phyloP scores from a whole-genome alignment of 352 stramenopile species.

The Phytopythium cucurbitacearum region DNA sequence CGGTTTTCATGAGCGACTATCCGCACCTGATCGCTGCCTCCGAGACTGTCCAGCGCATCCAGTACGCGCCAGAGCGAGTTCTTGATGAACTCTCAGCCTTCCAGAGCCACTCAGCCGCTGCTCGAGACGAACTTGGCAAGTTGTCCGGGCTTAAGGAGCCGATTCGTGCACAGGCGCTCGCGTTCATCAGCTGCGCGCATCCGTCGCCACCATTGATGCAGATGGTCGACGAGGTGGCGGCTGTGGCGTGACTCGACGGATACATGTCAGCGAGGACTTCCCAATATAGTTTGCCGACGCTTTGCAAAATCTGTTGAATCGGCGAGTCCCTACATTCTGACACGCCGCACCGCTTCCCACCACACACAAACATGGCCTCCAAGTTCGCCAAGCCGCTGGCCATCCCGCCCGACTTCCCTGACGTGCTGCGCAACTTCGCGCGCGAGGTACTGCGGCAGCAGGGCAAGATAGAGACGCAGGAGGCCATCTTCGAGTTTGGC shows the following conservation, averaged over 20 bases:
- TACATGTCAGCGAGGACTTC: no score
- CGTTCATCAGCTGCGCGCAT: constrained; percentile 7
- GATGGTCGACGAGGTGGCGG: no score
- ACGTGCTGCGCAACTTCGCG: constrained; percentile 69
- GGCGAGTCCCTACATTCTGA: no score
- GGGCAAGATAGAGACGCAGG: constrained; percentile 72
- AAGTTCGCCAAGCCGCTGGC: constrained; percentile 83
- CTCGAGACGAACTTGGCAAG: constrained; percentile 7
- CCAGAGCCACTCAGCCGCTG: constrained; percentile 4
- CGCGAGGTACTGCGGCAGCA: constrained; percentile 82
- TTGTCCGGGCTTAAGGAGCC: constrained; percentile 9
- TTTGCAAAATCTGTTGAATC: no score
- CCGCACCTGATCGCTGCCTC: constrained; percentile 15
- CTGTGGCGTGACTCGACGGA: no score
- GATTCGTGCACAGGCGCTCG: constrained; percentile 13
- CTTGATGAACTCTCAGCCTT: constrained; percentile 11
- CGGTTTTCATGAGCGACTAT: constrained; percentile 25
- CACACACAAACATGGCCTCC: constrained; percentile 54
- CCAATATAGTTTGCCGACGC: no score
- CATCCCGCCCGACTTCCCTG: constrained; percentile 65
- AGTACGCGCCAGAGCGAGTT: constrained; percentile 15
- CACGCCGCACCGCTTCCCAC: background rate
- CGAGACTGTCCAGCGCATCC: constrained; percentile 14
- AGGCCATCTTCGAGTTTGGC: constrained; percentile 76
- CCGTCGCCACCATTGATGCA: no score